Evolutionary conservation across 2,329 filamentous ascomycete species (phyloP).

Genomic region (Nannizziopsis arthrosporioides): DNA sequence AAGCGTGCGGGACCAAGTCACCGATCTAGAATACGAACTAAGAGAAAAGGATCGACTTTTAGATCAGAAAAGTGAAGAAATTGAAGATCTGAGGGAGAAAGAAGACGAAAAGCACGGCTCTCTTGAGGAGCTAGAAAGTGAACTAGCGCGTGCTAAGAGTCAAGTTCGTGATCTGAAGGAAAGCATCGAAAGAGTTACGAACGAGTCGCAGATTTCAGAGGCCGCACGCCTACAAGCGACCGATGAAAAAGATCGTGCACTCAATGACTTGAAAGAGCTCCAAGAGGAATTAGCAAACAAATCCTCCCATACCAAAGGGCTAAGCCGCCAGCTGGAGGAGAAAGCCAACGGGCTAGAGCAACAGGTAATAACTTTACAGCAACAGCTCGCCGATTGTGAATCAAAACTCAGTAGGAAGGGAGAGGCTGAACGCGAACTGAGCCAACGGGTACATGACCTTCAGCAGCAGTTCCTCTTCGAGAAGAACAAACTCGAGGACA

Average conservation of each 20-base stretch:
- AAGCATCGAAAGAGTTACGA: conserved; percentile 29
- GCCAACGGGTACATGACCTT: conserved; percentile 29
- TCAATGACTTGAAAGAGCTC: conserved; percentile 48
- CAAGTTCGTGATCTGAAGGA: conserved; percentile 36
- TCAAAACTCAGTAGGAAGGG: conserved; percentile 36
- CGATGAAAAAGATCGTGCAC: conserved; percentile 41
- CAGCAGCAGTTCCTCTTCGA: conserved; percentile 31
- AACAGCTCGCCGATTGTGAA: conserved; percentile 36
- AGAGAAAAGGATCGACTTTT: conserved; percentile 64
- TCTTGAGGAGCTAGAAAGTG: conserved; percentile 39
- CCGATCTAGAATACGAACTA: conserved; percentile 62
- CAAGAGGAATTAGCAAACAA: conserved; percentile 71
- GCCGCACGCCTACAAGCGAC: conserved; percentile 39
- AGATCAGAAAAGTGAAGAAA: conserved; percentile 62
- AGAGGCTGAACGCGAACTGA: conserved; percentile 29
- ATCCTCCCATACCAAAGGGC: conserved; percentile 61
- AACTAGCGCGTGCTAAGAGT: conserved; percentile 36
- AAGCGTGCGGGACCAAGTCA: conserved; percentile 60
- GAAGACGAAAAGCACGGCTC: conserved; percentile 33
- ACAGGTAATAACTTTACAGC: conserved; percentile 47
- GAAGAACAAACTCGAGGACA: conserved; percentile 32
- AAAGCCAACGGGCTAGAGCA: conserved; percentile 54
- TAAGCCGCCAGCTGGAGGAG: conserved; percentile 64
- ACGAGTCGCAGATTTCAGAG: conserved; percentile 32
- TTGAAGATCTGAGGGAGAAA: conserved; percentile 52